Evolutionary conservation across 768 basidiomycete genomes (phyloP).

Genomic region (Lactarius evosmus): DNA sequence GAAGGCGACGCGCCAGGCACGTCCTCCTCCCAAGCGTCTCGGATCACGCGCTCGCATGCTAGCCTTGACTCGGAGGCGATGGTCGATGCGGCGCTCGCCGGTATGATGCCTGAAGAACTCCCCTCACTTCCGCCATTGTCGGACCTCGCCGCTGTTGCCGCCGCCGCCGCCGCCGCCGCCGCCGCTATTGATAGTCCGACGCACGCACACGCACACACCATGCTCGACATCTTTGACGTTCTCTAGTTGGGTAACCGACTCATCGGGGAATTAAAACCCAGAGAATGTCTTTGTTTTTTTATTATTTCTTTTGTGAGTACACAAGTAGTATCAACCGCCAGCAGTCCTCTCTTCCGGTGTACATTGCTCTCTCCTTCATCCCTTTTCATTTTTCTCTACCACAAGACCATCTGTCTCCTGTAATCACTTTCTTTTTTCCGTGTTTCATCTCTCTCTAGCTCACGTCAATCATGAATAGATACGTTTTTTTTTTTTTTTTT

Average conservation of each 20-base stretch:
- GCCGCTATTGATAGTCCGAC: conserved; percentile 15
- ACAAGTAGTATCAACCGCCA: conserved; percentile 8
- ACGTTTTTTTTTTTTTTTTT: not conserved
- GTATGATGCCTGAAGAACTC: conserved; percentile 13
- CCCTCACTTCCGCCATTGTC: conserved; percentile 12
- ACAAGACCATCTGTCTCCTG: conserved; percentile 5
- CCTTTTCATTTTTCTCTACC: not conserved
- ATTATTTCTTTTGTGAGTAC: not conserved
- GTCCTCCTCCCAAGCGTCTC: conserved; percentile 6
- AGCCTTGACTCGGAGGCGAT: conserved; percentile 22
- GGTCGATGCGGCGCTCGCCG: conserved; percentile 20
- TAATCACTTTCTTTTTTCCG: conserved; percentile 1
- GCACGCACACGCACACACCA: conserved; percentile 29
- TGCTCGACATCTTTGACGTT: conserved; percentile 30
- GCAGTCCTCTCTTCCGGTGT: conserved; percentile 15
- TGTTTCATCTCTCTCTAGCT: not conserved
- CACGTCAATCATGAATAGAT: conserved; percentile 20
- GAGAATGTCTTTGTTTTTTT: not conserved
- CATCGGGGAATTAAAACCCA: too few species aligned
- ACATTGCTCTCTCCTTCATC: not conserved
- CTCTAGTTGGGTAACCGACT: conserved; percentile 15
- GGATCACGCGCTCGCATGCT: conserved; percentile 11
- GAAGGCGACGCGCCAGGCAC: not conserved
- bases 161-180: not conserved
- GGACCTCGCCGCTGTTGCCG: conserved; percentile 9